Evolutionary conservation across 352 stramenopile genomes (phyloP).

Genomic region (Phytophthora syringae): DNA sequence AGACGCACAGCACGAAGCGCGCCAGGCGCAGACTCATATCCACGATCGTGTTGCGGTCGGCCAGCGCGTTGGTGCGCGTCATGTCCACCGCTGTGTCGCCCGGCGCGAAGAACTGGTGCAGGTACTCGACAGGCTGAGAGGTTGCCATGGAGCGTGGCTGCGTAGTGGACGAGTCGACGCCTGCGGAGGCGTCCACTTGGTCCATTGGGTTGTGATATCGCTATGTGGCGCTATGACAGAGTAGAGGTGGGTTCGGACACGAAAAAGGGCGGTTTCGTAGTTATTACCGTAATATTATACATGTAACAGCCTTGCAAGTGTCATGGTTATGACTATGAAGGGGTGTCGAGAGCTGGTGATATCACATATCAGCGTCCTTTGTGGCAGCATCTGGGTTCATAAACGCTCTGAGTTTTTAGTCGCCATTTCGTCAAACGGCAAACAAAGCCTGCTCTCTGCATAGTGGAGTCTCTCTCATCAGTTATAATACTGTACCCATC

Average conservation of each 20-base stretch:
- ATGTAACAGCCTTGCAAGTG: too few relatives aligned
- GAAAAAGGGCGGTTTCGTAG: background rate
- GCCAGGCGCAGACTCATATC: constrained; percentile 55
- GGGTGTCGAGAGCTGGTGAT: too few relatives aligned
- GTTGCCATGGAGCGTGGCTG: constrained; percentile 18
- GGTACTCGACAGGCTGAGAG: constrained; percentile 12
- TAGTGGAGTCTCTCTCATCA: background rate
- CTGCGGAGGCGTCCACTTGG: background rate
- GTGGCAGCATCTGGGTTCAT: too few relatives aligned
- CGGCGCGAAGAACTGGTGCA: constrained; percentile 28
- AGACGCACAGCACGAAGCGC: constrained; percentile 52
- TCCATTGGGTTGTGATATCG: constrained; percentile 4
- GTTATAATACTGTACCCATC: constrained; percentile 5
- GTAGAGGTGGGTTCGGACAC: background rate
- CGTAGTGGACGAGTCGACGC: background rate
- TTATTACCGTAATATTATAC: too few relatives aligned
- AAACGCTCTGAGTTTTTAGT: constrained; percentile 5
- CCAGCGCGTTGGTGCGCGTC: constrained; percentile 46
- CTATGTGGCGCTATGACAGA: background rate
- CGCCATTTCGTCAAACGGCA: background rate
- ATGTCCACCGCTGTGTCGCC: constrained; percentile 29
- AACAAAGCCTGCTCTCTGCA: background rate
- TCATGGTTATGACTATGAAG: too few relatives aligned
- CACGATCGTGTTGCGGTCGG: constrained; percentile 68
- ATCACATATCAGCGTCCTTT: too few relatives aligned